Base-by-base conservation (phyloP, 179 eudicot species). In the Drosera spatulata region DNA sequence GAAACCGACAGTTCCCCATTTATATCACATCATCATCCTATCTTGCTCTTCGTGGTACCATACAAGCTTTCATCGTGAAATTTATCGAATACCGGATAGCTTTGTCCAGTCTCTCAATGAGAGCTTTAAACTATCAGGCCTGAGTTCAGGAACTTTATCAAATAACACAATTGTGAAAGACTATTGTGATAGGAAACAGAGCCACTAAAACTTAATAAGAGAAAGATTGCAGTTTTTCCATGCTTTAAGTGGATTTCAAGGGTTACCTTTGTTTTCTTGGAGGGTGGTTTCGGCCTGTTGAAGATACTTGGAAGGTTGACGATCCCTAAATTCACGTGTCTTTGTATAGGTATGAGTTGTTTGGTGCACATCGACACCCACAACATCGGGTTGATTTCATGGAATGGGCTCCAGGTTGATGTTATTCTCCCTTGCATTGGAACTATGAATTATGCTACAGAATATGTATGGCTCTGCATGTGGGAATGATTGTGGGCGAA, bases 351-450 rank as follows among this genome's bases (percentile, higher is more conserved):
- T 83, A 77, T 70, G 93, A 93, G 54, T 50, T 88, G 41, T 56
- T 93, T 71, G 99, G 96, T 45, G 69, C 89, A 73, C 97, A 84
- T 58, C 87, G 99, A 47, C 69, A 83, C 60, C 78, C 79, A 56
- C 99, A 93, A 58, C 97, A 89, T 60, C 87, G 99, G 55, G 90
- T 79, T 56, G 99, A 93, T 79, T 93, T 61, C 77, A 75, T 93
- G 93, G 99, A 93, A 59, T 93, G 99, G 99, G 97, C 99, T 72
- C 99, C 99, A 86, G 99, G 99, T 93, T 60, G 59, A 50, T 61
- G 44, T 73, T 56, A 54, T 60, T 8, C 60, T 13, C 6, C 22
- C 51, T 42, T 22, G 41, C 10, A 6, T 50, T 55, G 4, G 33
- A 55, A 14, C 59, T 54, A 38, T 9, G 53, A 12, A 58, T 41